Base-by-base conservation (phyloP, 805 yeast species). In the Saturnispora ahearnii region DNA sequence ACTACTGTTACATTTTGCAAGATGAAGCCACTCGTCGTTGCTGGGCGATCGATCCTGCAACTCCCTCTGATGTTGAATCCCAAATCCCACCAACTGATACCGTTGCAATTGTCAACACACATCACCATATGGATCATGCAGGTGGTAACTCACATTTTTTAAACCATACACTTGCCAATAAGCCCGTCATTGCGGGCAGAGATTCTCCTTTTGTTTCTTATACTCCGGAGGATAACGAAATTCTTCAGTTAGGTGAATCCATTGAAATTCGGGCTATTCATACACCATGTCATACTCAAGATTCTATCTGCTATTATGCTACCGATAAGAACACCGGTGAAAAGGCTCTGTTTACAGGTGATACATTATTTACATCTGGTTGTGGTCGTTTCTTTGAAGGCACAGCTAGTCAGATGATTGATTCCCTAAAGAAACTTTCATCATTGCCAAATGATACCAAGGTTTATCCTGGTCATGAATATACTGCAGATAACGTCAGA, bases 311-410 rank as follows among this genome's bases (percentile, higher is more conserved):
- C 62, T 93, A 88, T 66, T 84, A 67, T 58, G 88, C 78, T 0
- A 70, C 71, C 44, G 98, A 91, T 62, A 57, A 63, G n/a, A 62
- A 65, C 33, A 78, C 89, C 0, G 74, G 73, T 32, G 79, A 88
- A 57, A 73, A 72, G 55, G 89, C 84, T 3, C 89, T 93, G 2
- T 88, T 93, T 68, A 87, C 97, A 0, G 99, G 99, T 11, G 99
- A 93, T 66, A 93, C 99, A 0, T 71, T 93, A 41, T 93, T 93
- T 68, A 85, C 78, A 42, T 87, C 91, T 41, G 99, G 99, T 2
- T 90, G 97, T 64, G 99, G 99, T 10, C 74, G 98, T 48, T 93
- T 93, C 67, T 93, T 93, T 62, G 99, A 93, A 68, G 99, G 99
- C 2, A 72, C 75, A 11, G 89, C 90, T 0, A 67, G 66, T 37